A percentile compares a stretch with the other conserved stretches of the same genome.
Conservation (phyloP, 129 eudicot species). For the Oenanthe sinensis region DNA sequence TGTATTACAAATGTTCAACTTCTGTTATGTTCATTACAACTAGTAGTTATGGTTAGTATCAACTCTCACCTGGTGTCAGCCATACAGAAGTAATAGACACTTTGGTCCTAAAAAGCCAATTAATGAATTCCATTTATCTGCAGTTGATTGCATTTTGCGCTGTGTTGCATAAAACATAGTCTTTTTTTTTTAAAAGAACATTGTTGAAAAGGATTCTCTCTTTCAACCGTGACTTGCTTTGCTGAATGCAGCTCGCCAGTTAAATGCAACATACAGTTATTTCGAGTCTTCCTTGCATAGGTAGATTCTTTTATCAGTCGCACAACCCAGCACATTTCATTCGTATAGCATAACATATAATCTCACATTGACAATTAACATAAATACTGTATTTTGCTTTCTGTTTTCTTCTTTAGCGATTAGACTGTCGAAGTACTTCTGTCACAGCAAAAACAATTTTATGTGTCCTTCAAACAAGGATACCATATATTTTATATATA, state of each 20-base stretch:
- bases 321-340: background rate
- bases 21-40: background rate
- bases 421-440: too few relatives aligned
- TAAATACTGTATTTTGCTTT: background rate
- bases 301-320: background rate
- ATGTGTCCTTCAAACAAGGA: too few relatives aligned
- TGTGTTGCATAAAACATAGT: conserved; percentile 1
- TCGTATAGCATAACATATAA: background rate
- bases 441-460: too few relatives aligned
- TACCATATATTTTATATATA: too few relatives aligned
- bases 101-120: background rate
- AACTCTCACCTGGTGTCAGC: conserved; percentile 1
- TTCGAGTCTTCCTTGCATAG: background rate
- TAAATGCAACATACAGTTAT: background rate
- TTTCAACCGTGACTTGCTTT: background rate
- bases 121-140: background rate
- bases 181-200: background rate
- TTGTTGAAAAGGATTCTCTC: background rate
- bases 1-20: background rate
- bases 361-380: background rate
- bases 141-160: background rate
- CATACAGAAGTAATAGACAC: conserved; percentile 3
- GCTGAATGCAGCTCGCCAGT: background rate
- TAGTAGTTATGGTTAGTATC: conserved; percentile 13
- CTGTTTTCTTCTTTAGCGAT: too few relatives aligned